phyloP scores from a whole-genome alignment of 495 filamentous ascomycete species.

The Achaetomiella virescens region DNA sequence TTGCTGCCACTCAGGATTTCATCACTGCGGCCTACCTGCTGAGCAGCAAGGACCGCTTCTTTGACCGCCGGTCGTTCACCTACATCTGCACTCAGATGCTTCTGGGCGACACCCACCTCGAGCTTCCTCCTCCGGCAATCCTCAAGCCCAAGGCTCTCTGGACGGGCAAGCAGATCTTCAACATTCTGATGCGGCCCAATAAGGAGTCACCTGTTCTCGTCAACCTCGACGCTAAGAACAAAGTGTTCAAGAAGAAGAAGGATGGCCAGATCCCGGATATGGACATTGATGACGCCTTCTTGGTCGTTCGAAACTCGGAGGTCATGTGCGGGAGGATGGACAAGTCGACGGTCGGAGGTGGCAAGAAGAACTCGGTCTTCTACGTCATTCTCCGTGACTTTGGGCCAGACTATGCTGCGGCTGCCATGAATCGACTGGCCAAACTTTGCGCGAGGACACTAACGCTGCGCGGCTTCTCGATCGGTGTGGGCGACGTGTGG shows the following conservation, averaged over 20 bases:
- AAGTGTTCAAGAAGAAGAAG: constrained; percentile 58
- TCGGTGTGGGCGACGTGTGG: constrained; percentile 90
- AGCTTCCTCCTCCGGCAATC: constrained; percentile 79
- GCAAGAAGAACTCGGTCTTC: constrained; percentile 96
- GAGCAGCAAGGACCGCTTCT: constrained; percentile 90
- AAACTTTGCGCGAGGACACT: constrained; percentile 86
- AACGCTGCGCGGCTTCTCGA: constrained; percentile 88
- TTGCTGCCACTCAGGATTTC: constrained; percentile 97
- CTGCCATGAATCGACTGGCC: constrained; percentile 89
- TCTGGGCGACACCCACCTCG: constrained; percentile 68
- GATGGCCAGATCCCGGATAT: constrained; percentile 59
- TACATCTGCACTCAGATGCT: constrained; percentile 94
- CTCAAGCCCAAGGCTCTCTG: constrained; percentile 81
- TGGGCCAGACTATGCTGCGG: constrained; percentile 79
- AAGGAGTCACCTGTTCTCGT: constrained; percentile 70
- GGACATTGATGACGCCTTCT: constrained; percentile 75
- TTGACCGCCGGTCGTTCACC: constrained; percentile 74
- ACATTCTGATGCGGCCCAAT: constrained; percentile 89
- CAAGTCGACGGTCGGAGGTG: constrained; percentile 88
- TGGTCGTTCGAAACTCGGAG: constrained; percentile 92
- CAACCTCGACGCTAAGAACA: constrained; percentile 89
- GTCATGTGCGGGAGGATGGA: constrained; percentile 99
- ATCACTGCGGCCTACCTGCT: constrained; percentile 90
- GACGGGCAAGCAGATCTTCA: constrained; percentile 98
- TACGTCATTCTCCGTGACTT: constrained; percentile 94